phyloP scores from a whole-genome alignment of 176 grass and related monocot species.

The Luzula sylvatica region DNA sequence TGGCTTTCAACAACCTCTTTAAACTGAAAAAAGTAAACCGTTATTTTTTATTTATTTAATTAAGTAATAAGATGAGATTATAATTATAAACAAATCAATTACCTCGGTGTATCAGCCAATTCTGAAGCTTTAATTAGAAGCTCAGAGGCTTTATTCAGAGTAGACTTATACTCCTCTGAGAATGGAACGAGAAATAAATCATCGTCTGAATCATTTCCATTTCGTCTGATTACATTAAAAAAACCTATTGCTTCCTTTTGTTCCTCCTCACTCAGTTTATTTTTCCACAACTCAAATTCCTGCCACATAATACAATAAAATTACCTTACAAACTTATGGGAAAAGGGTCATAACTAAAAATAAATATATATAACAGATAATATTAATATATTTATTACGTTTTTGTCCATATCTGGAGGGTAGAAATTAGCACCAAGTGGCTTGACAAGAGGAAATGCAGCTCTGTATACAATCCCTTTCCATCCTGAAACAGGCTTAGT shows the following conservation, averaged over 20 bases:
- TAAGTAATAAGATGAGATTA: no score
- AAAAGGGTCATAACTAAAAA: conserved; percentile 3
- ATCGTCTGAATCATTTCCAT: conserved; percentile 53
- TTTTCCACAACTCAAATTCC: conserved; percentile 94
- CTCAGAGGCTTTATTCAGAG: conserved; percentile 57
- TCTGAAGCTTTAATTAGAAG: conserved; percentile 64
- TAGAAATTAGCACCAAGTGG: conserved; percentile 87
- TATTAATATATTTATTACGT: conserved; percentile 26
- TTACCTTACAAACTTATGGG: conserved; percentile 5
- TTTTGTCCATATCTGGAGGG: conserved; percentile 95
- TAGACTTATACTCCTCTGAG: conserved; percentile 58
- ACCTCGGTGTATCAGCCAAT: conserved; percentile 73
- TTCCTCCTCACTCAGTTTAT: conserved; percentile 34
- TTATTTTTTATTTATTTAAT: no score
- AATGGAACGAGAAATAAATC: conserved; percentile 77
- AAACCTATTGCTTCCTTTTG: conserved; percentile 71
- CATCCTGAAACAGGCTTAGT: conserved; percentile 70
- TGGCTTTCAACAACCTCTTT: conserved; percentile 72
- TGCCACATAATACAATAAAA: conserved; percentile 23
- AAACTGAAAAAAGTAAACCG: conserved; percentile 43
- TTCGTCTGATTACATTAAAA: conserved; percentile 69
- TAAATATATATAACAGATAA: not conserved
- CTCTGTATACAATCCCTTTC: conserved; percentile 84
- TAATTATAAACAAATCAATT: conserved; percentile 11
- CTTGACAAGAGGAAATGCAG: conserved; percentile 74